phyloP scores from a whole-genome alignment of 139 green algal genomes.

The Pycnococcus provasolii region DNA sequence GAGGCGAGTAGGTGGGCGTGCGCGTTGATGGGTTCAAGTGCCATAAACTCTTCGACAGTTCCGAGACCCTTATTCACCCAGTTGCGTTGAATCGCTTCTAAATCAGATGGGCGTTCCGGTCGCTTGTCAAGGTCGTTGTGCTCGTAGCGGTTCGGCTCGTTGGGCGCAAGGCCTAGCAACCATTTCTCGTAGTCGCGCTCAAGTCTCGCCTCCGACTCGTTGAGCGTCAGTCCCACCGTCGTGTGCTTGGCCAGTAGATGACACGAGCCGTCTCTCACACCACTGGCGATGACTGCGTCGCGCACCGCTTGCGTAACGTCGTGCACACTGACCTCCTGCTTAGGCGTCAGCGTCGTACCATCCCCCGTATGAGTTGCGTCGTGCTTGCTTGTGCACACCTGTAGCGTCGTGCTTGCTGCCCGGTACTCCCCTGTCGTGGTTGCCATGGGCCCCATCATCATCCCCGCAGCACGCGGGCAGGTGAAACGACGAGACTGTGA shows the following conservation, averaged over 20 bases:
- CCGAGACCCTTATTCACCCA: not conserved
- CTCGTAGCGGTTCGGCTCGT: not conserved
- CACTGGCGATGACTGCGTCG: not conserved
- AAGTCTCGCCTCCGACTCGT: not conserved
- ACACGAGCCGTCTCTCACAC: not conserved
- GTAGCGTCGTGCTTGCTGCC: too few relatives aligned
- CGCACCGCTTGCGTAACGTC: not conserved
- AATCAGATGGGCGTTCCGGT: not conserved
- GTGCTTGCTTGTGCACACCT: too few relatives aligned
- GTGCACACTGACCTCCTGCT: not conserved
- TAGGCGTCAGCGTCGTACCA: too few relatives aligned
- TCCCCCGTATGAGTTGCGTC: too few relatives aligned
- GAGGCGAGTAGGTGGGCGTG: not conserved
- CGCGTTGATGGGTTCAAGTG: not conserved
- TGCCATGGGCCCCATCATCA: too few relatives aligned
- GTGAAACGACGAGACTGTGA: too few relatives aligned
- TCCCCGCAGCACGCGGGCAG: too few relatives aligned
- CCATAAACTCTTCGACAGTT: constrained; percentile 1
- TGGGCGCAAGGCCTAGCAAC: not conserved
- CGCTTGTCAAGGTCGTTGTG: not conserved
- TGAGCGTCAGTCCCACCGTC: not conserved
- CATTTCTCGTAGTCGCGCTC: not conserved
- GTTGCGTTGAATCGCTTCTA: not conserved
- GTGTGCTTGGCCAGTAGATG: not conserved
- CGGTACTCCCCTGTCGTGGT: too few relatives aligned